Evolutionary conservation across 108 stramenopile genomes (phyloP).

Genomic region (Cylindrotheca closterium): DNA sequence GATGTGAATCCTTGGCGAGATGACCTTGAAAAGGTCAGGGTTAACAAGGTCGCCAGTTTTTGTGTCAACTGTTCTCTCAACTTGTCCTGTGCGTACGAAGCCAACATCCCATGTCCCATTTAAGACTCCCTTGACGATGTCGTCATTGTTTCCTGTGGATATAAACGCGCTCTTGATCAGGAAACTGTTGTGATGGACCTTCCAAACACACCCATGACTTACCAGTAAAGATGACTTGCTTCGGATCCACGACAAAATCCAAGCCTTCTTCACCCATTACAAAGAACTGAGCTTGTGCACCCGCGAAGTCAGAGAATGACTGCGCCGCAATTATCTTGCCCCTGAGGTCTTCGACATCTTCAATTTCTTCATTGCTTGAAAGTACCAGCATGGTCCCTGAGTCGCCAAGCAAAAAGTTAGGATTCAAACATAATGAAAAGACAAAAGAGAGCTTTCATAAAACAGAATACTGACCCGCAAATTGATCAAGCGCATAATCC

Average conservation of each 20-base stretch:
- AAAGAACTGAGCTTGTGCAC: slow-evolving; percentile 37
- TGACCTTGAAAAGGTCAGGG: background rate
- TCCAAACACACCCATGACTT: too few species aligned
- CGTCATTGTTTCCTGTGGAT: slow-evolving; percentile 14
- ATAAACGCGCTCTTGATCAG: too few species aligned
- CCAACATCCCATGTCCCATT: slow-evolving; percentile 34
- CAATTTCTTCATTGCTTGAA: slow-evolving; percentile 13
- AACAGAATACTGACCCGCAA: background rate
- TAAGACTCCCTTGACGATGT: slow-evolving; percentile 34
- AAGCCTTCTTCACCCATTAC: slow-evolving; percentile 29
- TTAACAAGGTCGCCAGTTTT: background rate
- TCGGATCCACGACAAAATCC: slow-evolving; percentile 30
- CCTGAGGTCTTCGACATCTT: slow-evolving; percentile 20
- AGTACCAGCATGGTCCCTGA: background rate
- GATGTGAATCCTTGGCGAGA: slow-evolving; percentile 10
- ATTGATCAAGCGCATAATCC: slow-evolving; percentile 2
- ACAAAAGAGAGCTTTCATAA: too few species aligned
- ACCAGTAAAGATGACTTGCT: slow-evolving; percentile 36
- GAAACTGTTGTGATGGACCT: too few species aligned
- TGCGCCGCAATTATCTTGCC: slow-evolving; percentile 29
- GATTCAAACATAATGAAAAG: too few species aligned
- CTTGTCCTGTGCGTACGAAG: slow-evolving; percentile 38
- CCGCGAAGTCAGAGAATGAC: slow-evolving; percentile 25
- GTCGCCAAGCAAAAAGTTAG: too few species aligned
- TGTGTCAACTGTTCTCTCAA: slow-evolving; percentile 23